Percentiles rank a stretch among this genome's conserved stretches.
Conservation (phyloP, 192 early-diverging fungal genomes). For the Coemansia sp. region DNA sequence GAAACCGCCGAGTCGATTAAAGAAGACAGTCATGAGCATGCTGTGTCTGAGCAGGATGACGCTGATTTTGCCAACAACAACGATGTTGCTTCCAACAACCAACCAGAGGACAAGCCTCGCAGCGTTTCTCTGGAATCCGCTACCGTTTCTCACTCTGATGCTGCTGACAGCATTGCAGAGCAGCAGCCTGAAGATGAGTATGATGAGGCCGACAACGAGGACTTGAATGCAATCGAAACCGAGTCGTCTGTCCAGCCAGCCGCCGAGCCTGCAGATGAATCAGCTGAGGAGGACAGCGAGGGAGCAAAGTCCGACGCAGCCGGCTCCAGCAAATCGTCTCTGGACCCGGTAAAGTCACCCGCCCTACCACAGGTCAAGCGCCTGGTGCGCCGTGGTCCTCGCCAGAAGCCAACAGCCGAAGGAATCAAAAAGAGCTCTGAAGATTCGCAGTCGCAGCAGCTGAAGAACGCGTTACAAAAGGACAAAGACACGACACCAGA, state of each 20-base stretch:
- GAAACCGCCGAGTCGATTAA: constrained; percentile 3
- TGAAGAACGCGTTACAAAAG: constrained; percentile 35
- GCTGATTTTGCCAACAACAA: background rate
- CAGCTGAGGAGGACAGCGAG: constrained; percentile 7
- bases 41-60: background rate
- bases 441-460: constrained; percentile 50
- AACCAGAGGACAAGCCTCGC: background rate
- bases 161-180: background rate
- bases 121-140: background rate
- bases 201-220: background rate
- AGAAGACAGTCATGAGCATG: background rate
- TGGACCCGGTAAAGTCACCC: constrained; percentile 45
- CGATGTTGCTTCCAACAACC: background rate
- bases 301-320: constrained; percentile 6
- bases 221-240: background rate
- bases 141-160: background rate
- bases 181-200: background rate
- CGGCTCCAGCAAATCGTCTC: constrained; percentile 13
- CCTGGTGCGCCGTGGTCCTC: constrained; percentile 44
- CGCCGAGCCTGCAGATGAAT: background rate
- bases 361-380: constrained; percentile 41
- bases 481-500: constrained; percentile 26
- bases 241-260: background rate
- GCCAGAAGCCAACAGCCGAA: constrained; percentile 51
- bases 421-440: constrained; percentile 37